These are phyloP conservation scores for Colletotrichum gigasporum DNA, from an alignment of 2,329 filamentous ascomycete genomes.

Conservation along the genomic window DNA sequence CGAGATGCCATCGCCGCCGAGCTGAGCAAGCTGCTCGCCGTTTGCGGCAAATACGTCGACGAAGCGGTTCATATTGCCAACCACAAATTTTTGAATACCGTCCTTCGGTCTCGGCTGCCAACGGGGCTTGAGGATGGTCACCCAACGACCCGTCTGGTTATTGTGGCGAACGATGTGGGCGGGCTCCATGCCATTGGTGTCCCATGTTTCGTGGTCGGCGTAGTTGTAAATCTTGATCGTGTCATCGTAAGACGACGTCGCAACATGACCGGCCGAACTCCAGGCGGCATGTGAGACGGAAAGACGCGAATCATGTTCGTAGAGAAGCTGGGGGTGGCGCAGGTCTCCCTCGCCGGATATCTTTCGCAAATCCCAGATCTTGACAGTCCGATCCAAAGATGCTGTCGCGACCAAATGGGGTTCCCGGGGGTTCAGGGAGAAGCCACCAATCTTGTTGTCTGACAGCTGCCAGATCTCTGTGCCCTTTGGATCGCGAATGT, in stretches of 20 bases:
- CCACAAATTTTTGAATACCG: slow-evolving; percentile 85
- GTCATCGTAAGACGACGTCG: slow-evolving; percentile 94
- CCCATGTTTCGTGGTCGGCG: slow-evolving; percentile 67
- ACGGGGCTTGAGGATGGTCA: slow-evolving; percentile 83
- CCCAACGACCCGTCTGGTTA: slow-evolving; percentile 95
- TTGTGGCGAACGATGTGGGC: slow-evolving; percentile 80
- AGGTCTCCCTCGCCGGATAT: slow-evolving; percentile 71
- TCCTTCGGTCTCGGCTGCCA: slow-evolving; percentile 87
- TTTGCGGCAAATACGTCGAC: slow-evolving; percentile 87
- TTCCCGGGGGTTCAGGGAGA: slow-evolving; percentile 81
- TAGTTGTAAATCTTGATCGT: slow-evolving; percentile 94
- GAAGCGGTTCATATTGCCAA: slow-evolving; percentile 98
- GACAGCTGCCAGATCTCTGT: slow-evolving; percentile 79
- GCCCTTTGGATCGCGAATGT: slow-evolving; percentile 69
- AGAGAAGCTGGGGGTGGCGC: slow-evolving; percentile 74
- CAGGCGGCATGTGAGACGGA: slow-evolving; percentile 95
- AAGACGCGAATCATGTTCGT: slow-evolving; percentile 82
- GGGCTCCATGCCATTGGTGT: slow-evolving; percentile 72
- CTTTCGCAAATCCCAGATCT: slow-evolving; percentile 91
- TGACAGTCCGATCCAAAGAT: slow-evolving; percentile 87
- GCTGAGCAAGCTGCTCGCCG: slow-evolving; percentile 87
- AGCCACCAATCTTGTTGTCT: slow-evolving; percentile 96
- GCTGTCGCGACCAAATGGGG: slow-evolving; percentile 89
- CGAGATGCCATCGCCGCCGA: slow-evolving; percentile 89
- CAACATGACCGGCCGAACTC: slow-evolving; percentile 84